phyloP scores from a whole-genome alignment of 225 moss, liverwort and hornwort species.

The Antitrichia curtipendula region DNA sequence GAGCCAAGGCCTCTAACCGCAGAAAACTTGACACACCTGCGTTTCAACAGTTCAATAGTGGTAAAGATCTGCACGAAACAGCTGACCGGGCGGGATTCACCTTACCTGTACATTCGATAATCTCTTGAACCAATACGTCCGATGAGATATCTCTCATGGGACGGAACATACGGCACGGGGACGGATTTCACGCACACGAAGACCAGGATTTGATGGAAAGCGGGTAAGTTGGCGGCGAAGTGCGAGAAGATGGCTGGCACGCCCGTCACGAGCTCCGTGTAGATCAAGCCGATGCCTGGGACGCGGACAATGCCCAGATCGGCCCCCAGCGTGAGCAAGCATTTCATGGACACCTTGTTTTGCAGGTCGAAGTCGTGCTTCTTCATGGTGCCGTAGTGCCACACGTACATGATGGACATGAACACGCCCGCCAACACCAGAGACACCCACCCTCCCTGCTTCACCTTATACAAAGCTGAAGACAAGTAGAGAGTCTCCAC shows the following conservation, averaged over 20 bases:
- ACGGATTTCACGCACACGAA: slow-evolving; percentile 50
- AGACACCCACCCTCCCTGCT: slow-evolving; percentile 78
- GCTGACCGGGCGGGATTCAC: background rate
- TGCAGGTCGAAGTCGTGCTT: slow-evolving; percentile 30
- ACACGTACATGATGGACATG: slow-evolving; percentile 39
- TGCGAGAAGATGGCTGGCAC: slow-evolving; percentile 53
- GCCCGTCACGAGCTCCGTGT: slow-evolving; percentile 43
- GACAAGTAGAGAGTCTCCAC: slow-evolving; percentile 49
- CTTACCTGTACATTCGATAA: slow-evolving; percentile 40
- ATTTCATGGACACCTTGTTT: slow-evolving; percentile 48
- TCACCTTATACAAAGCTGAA: slow-evolving; percentile 57
- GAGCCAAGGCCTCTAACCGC: background rate
- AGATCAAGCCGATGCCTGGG: slow-evolving; percentile 46
- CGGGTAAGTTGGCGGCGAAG: slow-evolving; percentile 42
- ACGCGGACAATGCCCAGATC: slow-evolving; percentile 43
- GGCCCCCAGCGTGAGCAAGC: slow-evolving; percentile 24
- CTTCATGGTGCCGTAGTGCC: slow-evolving; percentile 42
- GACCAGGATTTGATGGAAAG: slow-evolving; percentile 33
- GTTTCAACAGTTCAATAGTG: background rate
- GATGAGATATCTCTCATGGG: slow-evolving; percentile 32
- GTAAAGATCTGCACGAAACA: background rate
- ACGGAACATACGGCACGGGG: slow-evolving; percentile 32
- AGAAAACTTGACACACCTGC: background rate
- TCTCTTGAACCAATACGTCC: slow-evolving; percentile 35
- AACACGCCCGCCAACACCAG: slow-evolving; percentile 36